These are phyloP conservation scores for Talaromyces sp. DNA, from an alignment of 2,329 filamentous ascomycete genomes.

Conservation along the genomic window DNA sequence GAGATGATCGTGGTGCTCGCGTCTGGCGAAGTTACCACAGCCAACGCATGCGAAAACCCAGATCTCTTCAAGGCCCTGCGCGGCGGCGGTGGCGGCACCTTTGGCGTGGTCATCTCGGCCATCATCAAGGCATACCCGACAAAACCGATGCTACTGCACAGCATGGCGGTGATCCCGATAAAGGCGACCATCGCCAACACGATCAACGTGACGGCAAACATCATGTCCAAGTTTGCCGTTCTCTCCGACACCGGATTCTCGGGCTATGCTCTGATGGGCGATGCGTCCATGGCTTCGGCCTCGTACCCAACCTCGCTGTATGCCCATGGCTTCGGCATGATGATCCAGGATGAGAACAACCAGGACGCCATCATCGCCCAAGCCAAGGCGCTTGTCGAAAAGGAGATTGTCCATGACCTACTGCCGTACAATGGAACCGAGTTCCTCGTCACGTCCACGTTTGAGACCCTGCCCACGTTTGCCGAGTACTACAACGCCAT, in stretches of 20 bases:
- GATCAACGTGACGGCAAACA: constrained; percentile 49
- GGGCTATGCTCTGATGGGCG: neutral
- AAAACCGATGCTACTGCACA: constrained; percentile 52
- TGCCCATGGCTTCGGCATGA: neutral
- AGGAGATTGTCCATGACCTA: neutral
- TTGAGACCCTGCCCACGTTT: neutral
- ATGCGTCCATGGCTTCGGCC: neutral
- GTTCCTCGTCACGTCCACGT: neutral
- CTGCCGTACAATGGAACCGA: constrained; percentile 1
- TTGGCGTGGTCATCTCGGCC: constrained; percentile 34
- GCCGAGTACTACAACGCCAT: neutral
- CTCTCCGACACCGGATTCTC: constrained; percentile 36
- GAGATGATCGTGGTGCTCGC: constrained; percentile 54
- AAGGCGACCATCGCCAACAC: constrained; percentile 59
- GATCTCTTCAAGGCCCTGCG: constrained; percentile 49
- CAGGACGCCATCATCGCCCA: neutral
- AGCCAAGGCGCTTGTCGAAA: neutral
- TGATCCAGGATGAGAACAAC: neutral
- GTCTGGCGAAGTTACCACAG: constrained; percentile 47
- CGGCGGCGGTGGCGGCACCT: constrained; percentile 51
- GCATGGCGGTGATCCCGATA: constrained; percentile 40
- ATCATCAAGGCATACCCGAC: constrained; percentile 53
- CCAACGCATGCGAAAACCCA: constrained; percentile 11
- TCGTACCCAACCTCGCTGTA: neutral
- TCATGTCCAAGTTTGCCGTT: constrained; percentile 41